Evolutionary conservation across 73 alveolate species (phyloP).

Genomic region (Effrenium voratum): DNA sequence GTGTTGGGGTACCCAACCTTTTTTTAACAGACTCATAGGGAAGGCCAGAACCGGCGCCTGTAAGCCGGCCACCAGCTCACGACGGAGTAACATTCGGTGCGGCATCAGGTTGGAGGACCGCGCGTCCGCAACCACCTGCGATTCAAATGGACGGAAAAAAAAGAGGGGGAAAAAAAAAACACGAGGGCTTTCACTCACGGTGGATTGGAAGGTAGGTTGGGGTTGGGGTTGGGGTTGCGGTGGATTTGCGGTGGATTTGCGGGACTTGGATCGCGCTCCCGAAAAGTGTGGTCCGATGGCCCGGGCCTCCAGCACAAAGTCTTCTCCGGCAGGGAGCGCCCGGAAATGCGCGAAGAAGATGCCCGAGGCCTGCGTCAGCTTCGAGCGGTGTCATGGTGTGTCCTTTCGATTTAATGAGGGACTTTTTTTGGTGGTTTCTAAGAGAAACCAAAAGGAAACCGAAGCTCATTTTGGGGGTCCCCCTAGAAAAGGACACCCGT

Average conservation of each 20-base stretch:
- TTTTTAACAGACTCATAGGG: no score
- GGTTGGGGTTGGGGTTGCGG: neutral
- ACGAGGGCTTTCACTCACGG: neutral
- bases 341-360: slow-evolving; percentile 48
- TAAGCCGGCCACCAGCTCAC: neutral
- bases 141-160: no score
- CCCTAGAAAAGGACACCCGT: neutral
- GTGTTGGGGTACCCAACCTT: no score
- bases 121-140: slow-evolving; percentile 50
- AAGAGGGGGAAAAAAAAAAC: no score
- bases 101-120: slow-evolving; percentile 39
- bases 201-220: neutral
- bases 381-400: neutral
- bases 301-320: slow-evolving; percentile 41
- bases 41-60: neutral
- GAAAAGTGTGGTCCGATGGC: no score
- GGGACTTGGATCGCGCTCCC: neutral
- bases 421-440: neutral
- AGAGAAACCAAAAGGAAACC: neutral
- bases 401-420: neutral
- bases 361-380: slow-evolving; percentile 54
- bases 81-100: slow-evolving; percentile 26
- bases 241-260: neutral
- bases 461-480: neutral
- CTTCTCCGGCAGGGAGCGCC: neutral